phyloP scores from a whole-genome alignment of 2,329 filamentous ascomycete genomes.

The Colletotrichum sp. region DNA sequence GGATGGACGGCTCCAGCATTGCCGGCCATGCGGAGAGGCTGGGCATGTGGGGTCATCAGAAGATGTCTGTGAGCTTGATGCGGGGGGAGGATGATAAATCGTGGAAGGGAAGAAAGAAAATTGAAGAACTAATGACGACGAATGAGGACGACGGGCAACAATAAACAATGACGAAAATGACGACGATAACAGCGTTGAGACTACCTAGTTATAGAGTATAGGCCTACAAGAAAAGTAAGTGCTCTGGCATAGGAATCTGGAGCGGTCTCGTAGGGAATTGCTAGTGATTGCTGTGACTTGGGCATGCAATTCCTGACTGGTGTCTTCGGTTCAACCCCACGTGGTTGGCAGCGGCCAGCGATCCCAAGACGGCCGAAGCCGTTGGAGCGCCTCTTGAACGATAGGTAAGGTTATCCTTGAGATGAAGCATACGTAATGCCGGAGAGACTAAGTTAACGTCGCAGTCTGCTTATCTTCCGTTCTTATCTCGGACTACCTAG shows the following conservation, averaged over 20 bases:
- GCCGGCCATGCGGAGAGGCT: background rate
- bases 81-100: background rate
- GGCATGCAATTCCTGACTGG: accelerated
- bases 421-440: background rate
- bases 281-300: background rate
- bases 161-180: background rate
- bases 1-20: background rate
- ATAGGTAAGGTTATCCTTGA: background rate
- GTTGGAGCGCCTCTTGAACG: background rate
- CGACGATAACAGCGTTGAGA: background rate
- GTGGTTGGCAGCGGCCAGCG: background rate
- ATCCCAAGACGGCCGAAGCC: background rate
- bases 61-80: background rate
- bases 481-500: background rate
- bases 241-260: background rate
- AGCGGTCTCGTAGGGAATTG: background rate
- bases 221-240: background rate
- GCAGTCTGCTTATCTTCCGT: background rate
- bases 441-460: background rate
- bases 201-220: background rate
- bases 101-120: background rate
- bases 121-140: background rate
- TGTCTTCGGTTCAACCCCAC: background rate
- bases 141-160: background rate
- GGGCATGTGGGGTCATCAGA: background rate